Evolutionary conservation across 257 asterid species (phyloP).

Genomic region (Sherardia arvensis): DNA sequence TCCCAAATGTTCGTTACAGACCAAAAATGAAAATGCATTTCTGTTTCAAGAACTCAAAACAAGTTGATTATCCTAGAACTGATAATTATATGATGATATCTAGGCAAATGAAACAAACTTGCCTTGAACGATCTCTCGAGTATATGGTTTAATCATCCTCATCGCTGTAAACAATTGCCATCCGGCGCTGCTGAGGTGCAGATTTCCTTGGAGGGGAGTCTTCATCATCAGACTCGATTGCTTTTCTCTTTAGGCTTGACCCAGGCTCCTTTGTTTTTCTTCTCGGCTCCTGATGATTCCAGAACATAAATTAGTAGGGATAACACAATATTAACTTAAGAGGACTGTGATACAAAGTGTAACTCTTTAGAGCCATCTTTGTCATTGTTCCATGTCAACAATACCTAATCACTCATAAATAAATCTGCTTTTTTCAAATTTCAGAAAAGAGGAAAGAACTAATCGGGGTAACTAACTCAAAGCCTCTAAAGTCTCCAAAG

Average conservation of each 20-base stretch:
- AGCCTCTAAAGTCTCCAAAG: neutral
- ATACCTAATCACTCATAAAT: no score
- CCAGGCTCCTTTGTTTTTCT: slow-evolving; percentile 50
- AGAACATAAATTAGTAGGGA: slow-evolving; percentile 4
- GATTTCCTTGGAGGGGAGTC: slow-evolving; percentile 83
- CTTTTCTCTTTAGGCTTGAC: slow-evolving; percentile 62
- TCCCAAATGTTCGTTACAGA: neutral
- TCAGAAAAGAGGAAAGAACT: neutral
- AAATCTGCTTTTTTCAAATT: no score
- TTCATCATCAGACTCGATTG: slow-evolving; percentile 84
- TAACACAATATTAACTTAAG: no score
- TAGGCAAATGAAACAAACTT: slow-evolving; percentile 6
- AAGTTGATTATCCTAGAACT: neutral
- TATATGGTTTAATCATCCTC: slow-evolving; percentile 55
- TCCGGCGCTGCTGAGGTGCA: slow-evolving; percentile 69
- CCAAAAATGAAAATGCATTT: neutral
- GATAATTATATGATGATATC: no score
- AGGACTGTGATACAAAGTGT: no score
- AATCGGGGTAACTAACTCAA: neutral
- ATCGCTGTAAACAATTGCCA: slow-evolving; percentile 80
- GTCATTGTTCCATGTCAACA: neutral
- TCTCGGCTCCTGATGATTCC: slow-evolving; percentile 55
- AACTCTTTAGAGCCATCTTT: no score
- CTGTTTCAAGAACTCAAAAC: neutral
- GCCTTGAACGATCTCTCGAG: neutral